Percentiles rank a stretch among this genome's conserved stretches.
These are phyloP conservation scores for Kitagawia praeruptora DNA, from an alignment of 129 eudicot genomes.

Conservation along the genomic window DNA sequence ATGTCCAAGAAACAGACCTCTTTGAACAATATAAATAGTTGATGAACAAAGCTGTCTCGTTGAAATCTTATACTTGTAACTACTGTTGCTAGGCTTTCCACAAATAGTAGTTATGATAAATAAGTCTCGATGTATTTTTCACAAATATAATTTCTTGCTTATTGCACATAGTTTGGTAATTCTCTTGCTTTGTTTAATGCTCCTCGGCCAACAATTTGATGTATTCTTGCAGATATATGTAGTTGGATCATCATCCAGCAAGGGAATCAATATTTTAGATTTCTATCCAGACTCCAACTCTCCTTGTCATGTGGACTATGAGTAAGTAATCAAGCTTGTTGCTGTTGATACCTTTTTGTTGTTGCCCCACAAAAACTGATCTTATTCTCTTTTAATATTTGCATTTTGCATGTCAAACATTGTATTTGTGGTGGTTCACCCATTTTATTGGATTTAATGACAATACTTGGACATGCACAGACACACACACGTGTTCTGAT, in stretches of 20 bases:
- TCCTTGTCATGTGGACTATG: constrained; percentile 81
- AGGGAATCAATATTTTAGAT: constrained; percentile 73
- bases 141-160: background rate
- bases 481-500: background rate
- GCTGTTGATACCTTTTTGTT: background rate
- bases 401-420: background rate
- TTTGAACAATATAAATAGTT: background rate
- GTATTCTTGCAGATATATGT: constrained; percentile 55
- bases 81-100: background rate
- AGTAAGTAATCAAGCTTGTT: constrained; percentile 35
- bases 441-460: constrained; percentile 3
- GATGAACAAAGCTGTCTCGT: background rate
- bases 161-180: background rate
- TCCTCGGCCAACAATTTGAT: background rate
- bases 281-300: constrained; percentile 68
- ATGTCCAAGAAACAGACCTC: background rate
- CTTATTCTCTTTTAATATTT: background rate
- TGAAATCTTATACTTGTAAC: background rate
- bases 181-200: background rate
- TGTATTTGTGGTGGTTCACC: background rate
- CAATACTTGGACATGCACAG: background rate
- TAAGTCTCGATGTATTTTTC: background rate
- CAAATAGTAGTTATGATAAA: too few species aligned
- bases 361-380: background rate
- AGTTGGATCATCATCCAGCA: constrained; percentile 59